Percentiles rank a stretch among this genome's conserved stretches.
Evolutionary conservation across 2,329 filamentous ascomycete species (phyloP).

Genomic region (Tolypocladium tundrense): DNA sequence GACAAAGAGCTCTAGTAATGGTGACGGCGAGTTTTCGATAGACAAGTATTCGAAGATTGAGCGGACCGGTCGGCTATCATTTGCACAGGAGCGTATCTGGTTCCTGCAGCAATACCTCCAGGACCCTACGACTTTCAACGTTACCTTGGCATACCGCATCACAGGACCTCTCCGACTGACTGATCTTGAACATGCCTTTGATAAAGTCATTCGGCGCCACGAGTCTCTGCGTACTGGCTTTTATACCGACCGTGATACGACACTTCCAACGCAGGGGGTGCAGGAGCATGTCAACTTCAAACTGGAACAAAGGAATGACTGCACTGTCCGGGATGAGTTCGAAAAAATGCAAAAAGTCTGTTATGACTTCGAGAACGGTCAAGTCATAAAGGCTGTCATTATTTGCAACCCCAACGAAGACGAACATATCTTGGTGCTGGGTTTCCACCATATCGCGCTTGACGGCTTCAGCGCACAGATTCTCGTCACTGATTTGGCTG

Average conservation of each 20-base stretch:
- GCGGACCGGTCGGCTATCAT: constrained; percentile 20
- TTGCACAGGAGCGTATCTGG: constrained; percentile 31
- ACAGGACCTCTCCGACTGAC: constrained; percentile 19
- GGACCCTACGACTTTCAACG: constrained; percentile 29
- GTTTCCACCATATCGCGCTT: constrained; percentile 38
- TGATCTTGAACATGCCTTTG: constrained; percentile 22
- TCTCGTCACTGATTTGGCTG: constrained; percentile 32
- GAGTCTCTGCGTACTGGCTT: constrained; percentile 24
- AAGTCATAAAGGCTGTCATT: not conserved
- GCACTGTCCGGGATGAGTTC: constrained; percentile 17
- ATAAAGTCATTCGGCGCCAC: constrained; percentile 16
- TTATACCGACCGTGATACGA: constrained; percentile 7
- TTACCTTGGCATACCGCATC: constrained; percentile 19
- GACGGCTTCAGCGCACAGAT: constrained; percentile 35
- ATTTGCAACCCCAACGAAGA: constrained; percentile 14
- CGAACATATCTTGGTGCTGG: constrained; percentile 29
- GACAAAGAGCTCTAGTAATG: not conserved
- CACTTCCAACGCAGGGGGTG: constrained; percentile 14
- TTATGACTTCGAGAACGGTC: constrained; percentile 21
- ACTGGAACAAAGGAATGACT: constrained; percentile 14
- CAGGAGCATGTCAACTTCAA: constrained; percentile 11
- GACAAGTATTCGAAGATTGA: not conserved
- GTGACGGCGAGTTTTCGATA: not conserved
- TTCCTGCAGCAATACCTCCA: constrained; percentile 21
- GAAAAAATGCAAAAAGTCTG: constrained; percentile 14